These are phyloP conservation scores for Mimosa pudica DNA, from an alignment of 306 rosid genomes.

Conservation along the genomic window DNA sequence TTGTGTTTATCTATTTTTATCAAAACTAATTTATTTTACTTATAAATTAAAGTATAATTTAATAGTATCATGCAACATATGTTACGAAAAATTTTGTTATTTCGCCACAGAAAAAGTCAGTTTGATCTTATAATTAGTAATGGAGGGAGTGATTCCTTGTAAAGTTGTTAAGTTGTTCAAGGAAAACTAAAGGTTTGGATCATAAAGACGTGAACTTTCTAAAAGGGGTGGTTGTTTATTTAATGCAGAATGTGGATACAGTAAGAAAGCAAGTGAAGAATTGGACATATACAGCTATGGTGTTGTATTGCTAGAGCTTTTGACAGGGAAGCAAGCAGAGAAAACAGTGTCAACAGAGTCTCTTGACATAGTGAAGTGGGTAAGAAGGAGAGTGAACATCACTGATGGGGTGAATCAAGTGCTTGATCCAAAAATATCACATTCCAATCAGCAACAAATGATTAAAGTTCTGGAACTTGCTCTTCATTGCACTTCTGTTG, in stretches of 20 bases:
- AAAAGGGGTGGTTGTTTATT: constrained; percentile 16
- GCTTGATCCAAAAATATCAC: constrained; percentile 64
- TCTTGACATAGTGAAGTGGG: constrained; percentile 89
- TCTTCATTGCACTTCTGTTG: constrained; percentile 79
- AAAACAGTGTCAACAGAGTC: constrained; percentile 49
- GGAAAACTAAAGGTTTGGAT: not conserved
- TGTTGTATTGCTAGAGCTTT: constrained; percentile 82
- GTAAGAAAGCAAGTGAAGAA: constrained; percentile 72
- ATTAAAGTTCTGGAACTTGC: constrained; percentile 73
- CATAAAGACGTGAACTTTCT: not conserved
- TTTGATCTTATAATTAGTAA: too few relatives aligned
- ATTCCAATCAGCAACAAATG: constrained; percentile 58
- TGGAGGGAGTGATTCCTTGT: not conserved
- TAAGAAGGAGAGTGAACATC: constrained; percentile 90
- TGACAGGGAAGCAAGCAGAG: constrained; percentile 84
- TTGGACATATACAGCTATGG: constrained; percentile 91
- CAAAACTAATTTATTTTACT: too few relatives aligned
- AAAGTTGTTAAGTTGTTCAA: not conserved
- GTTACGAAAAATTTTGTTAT: too few relatives aligned
- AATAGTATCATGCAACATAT: too few relatives aligned
- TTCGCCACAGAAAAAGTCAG: too few relatives aligned
- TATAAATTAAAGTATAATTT: too few relatives aligned
- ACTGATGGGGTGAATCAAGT: constrained; percentile 72
- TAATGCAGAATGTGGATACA: constrained; percentile 80
- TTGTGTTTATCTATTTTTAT: too few relatives aligned